Base-by-base conservation (phyloP, 306 rosid genomes). In the Citrullus colocynthis region DNA sequence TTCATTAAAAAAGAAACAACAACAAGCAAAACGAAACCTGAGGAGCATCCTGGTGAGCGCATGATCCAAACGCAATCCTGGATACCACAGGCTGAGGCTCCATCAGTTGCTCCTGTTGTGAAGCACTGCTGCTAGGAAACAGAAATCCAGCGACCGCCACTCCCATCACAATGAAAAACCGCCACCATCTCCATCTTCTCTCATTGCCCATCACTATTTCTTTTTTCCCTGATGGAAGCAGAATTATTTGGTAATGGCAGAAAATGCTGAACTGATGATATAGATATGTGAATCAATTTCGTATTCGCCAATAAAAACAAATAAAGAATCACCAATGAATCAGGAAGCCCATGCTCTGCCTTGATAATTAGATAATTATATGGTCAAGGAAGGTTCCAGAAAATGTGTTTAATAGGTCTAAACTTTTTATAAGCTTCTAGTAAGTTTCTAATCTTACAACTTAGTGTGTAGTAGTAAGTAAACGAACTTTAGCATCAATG, bases 31-130 rank as follows among this genome's bases (percentile, higher is more conserved):
- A 51, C 15, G 70, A 66, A 78, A 90, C 96, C 93, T 92, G 96
- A 67, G 89, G 88, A 70, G 88, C 89, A 56, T 85, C 83, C 58
- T 88, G 96, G 79, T 88, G 88, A 45, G 91, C 85, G 62, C 97
- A 92, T 84, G 97, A 92, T 86, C 97, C 97, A 73, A 92, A 92
- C 36, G 91, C 97, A 80, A 92, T 88, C 76, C 93, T 87, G 58
- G 92, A 83, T 1, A 92, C 90, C 32, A 80, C 78, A 41, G 20
- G 72, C 54, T 81, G 62, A 67, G 42, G 37, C 58, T 78, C 87
- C 36, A 82, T 18, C 49, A 9, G 16, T 39, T 36, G 70, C 42
- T 63, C 84, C 18, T 17, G 63, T 80, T 81, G 82, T 48, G 83
- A 84, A 81, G 81, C 87, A 74, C 66, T 59, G 61, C 75, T 24